Base-by-base conservation (phyloP, 208 protist genomes). In the Trypanosoma caninum region DNA sequence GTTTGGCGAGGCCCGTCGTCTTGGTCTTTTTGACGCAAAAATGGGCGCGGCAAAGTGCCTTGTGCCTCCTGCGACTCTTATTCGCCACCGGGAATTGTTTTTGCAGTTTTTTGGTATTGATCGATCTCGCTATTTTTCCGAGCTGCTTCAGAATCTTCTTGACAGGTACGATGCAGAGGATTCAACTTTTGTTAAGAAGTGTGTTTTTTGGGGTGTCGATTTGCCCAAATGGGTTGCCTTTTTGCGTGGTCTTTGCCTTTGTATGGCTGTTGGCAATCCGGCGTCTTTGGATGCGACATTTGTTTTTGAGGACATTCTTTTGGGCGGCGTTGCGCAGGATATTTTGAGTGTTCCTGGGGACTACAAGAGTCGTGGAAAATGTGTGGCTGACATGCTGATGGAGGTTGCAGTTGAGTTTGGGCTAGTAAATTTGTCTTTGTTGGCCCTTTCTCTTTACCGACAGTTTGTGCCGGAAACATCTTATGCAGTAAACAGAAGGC, bases 371-470 rank as follows among this genome's bases (percentile, higher is more conserved):
- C 16, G 63, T 28, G 63, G 63, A 10, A 40, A 57, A 20, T 40
- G 28, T n/a, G 10, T 56, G 27, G 63, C 63, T 8, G 63, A 62
- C 18, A 11, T 62, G 33, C 34, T 69, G 9, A 41, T 69, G 46
- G 63, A 60, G 45, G 46, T 55, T 45, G 30, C 31, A 13, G 63
- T 69, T 2, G 63, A 69, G 31, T 54, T 69, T 42, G 52, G 63
- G 3, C 50, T 40, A 41, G 25, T 56, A 14, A 25, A 16, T 5
- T 16, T 69, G 34, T 34, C 54, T 22, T 9, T 58, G 27, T 31
- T 62, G 22, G 57, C 54, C 40, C 28, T 69, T 2, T 41, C 14
- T 16, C 8, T 69, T 20, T 61, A 69, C 28, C 63, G 33, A 37
- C 63, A 69, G 38, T 69, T 69, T 56, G 18, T 60, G 0, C 14